Conservation (phyloP, 2,329 filamentous ascomycete species). For the Aspergillus oerlinghausenensis region DNA sequence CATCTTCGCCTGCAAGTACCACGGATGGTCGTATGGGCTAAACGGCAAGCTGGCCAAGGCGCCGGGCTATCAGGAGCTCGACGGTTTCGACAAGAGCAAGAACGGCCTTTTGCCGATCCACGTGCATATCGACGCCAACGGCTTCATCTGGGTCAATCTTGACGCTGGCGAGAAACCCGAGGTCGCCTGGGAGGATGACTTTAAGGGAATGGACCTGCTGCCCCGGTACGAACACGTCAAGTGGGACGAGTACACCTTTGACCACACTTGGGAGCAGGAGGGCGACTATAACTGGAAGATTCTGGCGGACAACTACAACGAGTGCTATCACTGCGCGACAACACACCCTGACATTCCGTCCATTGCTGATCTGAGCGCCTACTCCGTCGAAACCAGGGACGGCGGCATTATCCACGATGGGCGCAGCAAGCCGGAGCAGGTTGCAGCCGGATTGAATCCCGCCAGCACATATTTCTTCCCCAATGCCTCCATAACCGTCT, state of each 20-base stretch:
- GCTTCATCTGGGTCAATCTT: slow-evolving; percentile 58
- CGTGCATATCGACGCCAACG: slow-evolving; percentile 49
- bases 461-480: slow-evolving; percentile 35
- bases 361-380: slow-evolving; percentile 53
- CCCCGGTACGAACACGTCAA: slow-evolving; percentile 44
- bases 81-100: slow-evolving; percentile 51
- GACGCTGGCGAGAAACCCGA: slow-evolving; percentile 45
- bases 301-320: slow-evolving; percentile 61
- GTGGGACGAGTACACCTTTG: slow-evolving; percentile 53
- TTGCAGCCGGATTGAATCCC: slow-evolving; percentile 39
- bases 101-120: slow-evolving; percentile 54
- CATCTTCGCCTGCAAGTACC: slow-evolving; percentile 56
- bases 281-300: slow-evolving; percentile 59
- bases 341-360: slow-evolving; percentile 20
- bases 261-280: slow-evolving; percentile 55
- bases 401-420: slow-evolving; percentile 49
- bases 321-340: slow-evolving; percentile 25
- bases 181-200: slow-evolving; percentile 51
- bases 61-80: slow-evolving; percentile 52
- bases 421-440: slow-evolving; percentile 44
- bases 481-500: slow-evolving; percentile 30
- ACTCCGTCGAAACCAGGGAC: slow-evolving; percentile 46
- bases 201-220: slow-evolving; percentile 46
- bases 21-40: slow-evolving; percentile 57
- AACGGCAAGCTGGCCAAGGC: slow-evolving; percentile 57